A percentile compares a stretch with the other conserved stretches of the same genome.
Conservation (phyloP, 352 stramenopile genomes). For the Globisporangium okanoganense region DNA sequence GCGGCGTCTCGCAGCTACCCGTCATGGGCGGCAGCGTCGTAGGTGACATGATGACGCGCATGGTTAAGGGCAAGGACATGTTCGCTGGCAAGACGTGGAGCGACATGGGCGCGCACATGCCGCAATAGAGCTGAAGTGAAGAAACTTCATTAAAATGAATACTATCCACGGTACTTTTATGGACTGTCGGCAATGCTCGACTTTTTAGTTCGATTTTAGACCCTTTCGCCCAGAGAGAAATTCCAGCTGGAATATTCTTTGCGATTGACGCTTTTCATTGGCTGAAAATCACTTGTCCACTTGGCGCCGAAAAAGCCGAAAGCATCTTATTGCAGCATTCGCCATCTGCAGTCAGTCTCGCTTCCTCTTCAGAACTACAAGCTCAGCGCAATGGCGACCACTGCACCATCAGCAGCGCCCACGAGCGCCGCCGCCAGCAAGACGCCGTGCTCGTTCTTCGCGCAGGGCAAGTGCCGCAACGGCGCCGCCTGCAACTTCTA, state of each 20-base stretch:
- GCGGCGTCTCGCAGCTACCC: conserved; percentile 41
- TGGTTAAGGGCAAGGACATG: conserved; percentile 41
- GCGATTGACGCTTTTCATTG: too few species aligned
- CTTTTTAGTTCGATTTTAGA: too few species aligned
- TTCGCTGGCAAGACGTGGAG: conserved; percentile 20
- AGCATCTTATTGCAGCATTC: background rate
- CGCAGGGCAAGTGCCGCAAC: conserved; percentile 63
- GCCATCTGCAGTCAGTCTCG: background rate
- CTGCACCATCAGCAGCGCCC: background rate
- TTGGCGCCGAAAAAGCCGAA: too few species aligned
- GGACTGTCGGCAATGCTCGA: too few species aligned
- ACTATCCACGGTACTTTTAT: too few species aligned
- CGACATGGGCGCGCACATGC: conserved; percentile 7
- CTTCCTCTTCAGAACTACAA: too few species aligned
- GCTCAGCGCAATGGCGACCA: background rate
- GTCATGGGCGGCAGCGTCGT: conserved; percentile 34
- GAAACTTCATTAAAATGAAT: too few species aligned
- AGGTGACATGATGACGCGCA: conserved; percentile 31
- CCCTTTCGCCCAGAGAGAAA: too few species aligned
- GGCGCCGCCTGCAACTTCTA: conserved; percentile 64
- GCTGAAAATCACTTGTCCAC: too few species aligned
- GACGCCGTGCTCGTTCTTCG: conserved; percentile 64
- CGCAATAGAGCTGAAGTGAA: too few species aligned
- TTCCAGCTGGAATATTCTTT: too few species aligned
- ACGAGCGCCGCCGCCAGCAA: conserved; percentile 12